Conservation (phyloP, 2,329 filamentous ascomycete genomes). For the Botrytis fragariae region DNA sequence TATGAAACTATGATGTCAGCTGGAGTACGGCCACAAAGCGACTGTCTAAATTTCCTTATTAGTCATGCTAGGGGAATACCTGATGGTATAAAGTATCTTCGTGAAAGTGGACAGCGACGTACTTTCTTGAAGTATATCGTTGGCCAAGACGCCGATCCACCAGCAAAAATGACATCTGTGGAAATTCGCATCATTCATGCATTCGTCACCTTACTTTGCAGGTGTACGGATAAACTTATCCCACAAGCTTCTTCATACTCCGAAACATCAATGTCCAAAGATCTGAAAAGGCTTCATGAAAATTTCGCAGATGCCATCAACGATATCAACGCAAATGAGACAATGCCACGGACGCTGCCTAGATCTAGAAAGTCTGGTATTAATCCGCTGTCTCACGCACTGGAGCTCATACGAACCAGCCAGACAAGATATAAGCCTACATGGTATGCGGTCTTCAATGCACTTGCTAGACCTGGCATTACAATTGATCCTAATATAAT, state of each 20-base stretch:
- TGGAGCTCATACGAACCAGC: slow-evolving; percentile 27
- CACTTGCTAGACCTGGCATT: slow-evolving; percentile 39
- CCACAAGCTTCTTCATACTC: slow-evolving; percentile 15
- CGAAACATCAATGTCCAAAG: background rate
- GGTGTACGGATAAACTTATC: slow-evolving; percentile 37
- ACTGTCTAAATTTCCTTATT: slow-evolving; percentile 56
- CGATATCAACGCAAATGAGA: background rate
- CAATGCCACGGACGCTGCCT: slow-evolving; percentile 2
- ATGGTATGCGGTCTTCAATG: slow-evolving; percentile 45
- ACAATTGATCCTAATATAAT: slow-evolving; percentile 25
- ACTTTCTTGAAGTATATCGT: slow-evolving; percentile 26
- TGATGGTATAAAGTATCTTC: slow-evolving; percentile 50
- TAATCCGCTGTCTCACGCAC: slow-evolving; percentile 24
- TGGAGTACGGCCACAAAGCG: slow-evolving; percentile 48
- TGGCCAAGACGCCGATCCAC: slow-evolving; percentile 20
- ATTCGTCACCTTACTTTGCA: slow-evolving; percentile 52
- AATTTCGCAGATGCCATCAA: background rate
- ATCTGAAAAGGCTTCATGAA: background rate
- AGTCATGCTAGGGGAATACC: slow-evolving; percentile 49
- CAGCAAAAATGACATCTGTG: slow-evolving; percentile 26
- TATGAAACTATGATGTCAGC: slow-evolving; percentile 56
- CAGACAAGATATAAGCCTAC: slow-evolving; percentile 36
- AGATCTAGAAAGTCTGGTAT: slow-evolving; percentile 12
- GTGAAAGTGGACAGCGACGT: slow-evolving; percentile 41
- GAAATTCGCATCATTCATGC: slow-evolving; percentile 44